Percentiles rank a stretch among this genome's conserved stretches.
phyloP scores from a whole-genome alignment of 306 rosid species.

The Datisca glomerata region DNA sequence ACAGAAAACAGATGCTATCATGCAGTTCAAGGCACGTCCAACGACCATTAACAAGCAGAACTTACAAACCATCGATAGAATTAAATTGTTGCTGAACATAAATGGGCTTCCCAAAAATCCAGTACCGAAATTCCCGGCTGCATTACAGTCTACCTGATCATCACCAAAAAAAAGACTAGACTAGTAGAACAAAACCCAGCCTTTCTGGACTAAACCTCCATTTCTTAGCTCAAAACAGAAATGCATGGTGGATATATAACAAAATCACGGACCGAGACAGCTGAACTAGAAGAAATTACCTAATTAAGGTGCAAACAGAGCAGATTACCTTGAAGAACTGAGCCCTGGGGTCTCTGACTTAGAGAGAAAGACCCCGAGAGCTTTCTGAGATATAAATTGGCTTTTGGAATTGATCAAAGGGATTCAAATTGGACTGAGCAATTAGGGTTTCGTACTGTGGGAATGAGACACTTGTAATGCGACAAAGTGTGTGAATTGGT shows the following conservation, averaged over 20 bases:
- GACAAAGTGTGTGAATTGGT: constrained; percentile 4
- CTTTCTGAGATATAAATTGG: neutral
- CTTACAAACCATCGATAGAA: neutral
- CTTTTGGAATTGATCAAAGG: neutral
- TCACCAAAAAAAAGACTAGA: constrained; percentile 1
- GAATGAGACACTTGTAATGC: neutral
- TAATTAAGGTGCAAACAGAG: neutral
- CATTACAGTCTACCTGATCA: neutral
- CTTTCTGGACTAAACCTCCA: neutral
- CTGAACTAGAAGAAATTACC: neutral
- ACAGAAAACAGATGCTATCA: too few relatives aligned
- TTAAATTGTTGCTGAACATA: neutral
- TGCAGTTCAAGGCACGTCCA: too few relatives aligned
- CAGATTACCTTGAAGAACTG: neutral
- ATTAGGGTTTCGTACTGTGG: neutral
- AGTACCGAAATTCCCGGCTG: neutral
- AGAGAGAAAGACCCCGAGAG: neutral
- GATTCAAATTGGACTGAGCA: neutral
- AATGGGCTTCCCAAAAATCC: neutral
- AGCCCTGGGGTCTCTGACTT: neutral
- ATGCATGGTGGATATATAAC: constrained; percentile 1
- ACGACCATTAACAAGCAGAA: neutral
- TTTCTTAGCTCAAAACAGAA: constrained; percentile 3
- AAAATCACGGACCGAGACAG: neutral
- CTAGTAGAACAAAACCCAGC: neutral